These are phyloP conservation scores for Diaporthe longicolla DNA, from an alignment of 2,329 filamentous ascomycete genomes.

Conservation along the genomic window DNA sequence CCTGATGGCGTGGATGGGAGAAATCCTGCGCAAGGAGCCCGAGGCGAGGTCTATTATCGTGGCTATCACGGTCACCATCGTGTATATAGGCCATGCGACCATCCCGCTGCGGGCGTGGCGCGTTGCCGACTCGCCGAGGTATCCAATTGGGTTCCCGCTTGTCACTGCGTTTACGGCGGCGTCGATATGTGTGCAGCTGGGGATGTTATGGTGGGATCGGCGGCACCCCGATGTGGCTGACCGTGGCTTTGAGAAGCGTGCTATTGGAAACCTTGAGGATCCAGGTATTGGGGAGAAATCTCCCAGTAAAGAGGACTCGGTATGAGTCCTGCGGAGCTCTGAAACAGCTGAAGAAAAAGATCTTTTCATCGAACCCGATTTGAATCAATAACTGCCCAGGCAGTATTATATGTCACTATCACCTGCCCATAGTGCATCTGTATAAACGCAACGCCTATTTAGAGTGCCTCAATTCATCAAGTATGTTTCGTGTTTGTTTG, in stretches of 20 bases:
- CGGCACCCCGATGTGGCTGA: conserved; percentile 9
- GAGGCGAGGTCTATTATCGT: conserved; percentile 55
- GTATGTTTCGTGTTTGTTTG: too few relatives aligned
- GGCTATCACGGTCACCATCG: conserved; percentile 55
- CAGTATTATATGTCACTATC: too few relatives aligned
- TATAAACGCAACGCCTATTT: too few relatives aligned
- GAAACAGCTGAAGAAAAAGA: too few relatives aligned
- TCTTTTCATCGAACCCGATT: too few relatives aligned
- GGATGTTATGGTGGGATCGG: conserved; percentile 26
- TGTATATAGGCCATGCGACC: conserved; percentile 56
- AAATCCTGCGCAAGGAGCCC: conserved; percentile 53
- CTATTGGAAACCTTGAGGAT: not conserved
- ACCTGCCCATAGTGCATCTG: too few relatives aligned
- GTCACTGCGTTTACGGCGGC: conserved; percentile 49
- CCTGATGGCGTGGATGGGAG: conserved; percentile 55
- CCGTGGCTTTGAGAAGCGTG: conserved; percentile 14
- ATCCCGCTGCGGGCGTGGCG: conserved; percentile 55
- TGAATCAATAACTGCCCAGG: too few relatives aligned
- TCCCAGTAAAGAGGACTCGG: not conserved
- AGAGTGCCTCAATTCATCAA: too few relatives aligned
- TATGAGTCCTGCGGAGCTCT: not conserved
- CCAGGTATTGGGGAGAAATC: too few relatives aligned
- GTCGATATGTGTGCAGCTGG: conserved; percentile 19
- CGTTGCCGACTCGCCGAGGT: conserved; percentile 53
- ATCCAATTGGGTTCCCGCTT: conserved; percentile 56